Percentiles rank a stretch among this genome's conserved stretches.
phyloP scores from a whole-genome alignment of 2,329 filamentous ascomycete species.

The Fusarium proliferatum region DNA sequence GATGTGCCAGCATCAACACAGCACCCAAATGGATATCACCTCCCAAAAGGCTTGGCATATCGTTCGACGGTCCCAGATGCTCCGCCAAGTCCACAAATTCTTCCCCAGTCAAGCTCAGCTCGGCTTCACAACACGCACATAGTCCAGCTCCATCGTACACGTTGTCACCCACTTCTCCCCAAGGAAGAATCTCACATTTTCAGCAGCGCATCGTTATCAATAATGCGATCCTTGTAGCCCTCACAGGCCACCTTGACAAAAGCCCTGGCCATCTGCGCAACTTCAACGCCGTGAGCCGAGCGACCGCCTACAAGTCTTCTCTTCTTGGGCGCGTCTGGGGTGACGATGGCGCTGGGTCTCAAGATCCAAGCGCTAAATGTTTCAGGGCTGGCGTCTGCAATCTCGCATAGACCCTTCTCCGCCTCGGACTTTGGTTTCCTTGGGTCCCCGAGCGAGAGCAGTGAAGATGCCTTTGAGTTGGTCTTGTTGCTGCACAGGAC shows the following conservation, averaged over 20 bases:
- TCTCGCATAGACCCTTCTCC: conserved; percentile 53
- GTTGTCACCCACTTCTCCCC: not conserved
- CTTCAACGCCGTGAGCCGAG: conserved; percentile 48
- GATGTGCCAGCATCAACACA: conserved; percentile 16
- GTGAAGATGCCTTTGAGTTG: conserved; percentile 44
- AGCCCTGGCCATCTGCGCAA: conserved; percentile 50
- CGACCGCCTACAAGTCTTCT: conserved; percentile 46
- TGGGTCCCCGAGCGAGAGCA: conserved; percentile 52
- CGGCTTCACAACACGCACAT: not conserved
- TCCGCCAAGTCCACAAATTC: conserved; percentile 33
- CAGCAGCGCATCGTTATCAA: conserved; percentile 49
- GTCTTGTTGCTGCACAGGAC: conserved; percentile 56
- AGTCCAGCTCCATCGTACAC: not conserved
- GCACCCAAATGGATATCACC: not conserved
- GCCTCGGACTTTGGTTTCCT: conserved; percentile 53
- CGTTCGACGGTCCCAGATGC: conserved; percentile 4
- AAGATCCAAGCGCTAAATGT: conserved; percentile 52
- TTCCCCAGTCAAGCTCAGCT: conserved; percentile 13
- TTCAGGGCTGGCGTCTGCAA: conserved; percentile 49
- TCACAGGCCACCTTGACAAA: conserved; percentile 52
- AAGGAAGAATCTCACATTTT: conserved; percentile 40
- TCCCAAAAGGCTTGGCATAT: conserved; percentile 2
- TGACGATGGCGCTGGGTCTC: conserved; percentile 50
- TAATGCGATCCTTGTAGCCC: conserved; percentile 50
- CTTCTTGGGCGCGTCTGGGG: conserved; percentile 41